Conservation (phyloP, 352 stramenopile genomes). For the Bremia lactucae region DNA sequence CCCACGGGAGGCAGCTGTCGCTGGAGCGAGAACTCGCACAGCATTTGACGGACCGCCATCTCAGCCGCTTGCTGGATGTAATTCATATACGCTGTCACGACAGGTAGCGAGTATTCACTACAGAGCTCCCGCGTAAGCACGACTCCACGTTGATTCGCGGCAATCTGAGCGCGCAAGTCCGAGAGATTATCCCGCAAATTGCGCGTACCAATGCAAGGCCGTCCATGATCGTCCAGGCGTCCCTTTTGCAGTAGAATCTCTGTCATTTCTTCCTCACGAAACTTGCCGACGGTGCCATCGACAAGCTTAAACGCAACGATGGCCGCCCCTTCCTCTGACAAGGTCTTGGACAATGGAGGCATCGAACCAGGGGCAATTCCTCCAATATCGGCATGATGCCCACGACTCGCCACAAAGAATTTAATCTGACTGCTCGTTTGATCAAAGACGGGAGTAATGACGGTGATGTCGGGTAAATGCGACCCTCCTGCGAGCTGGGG, state of each 20-base stretch:
- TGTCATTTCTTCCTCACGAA: slow-evolving; percentile 94
- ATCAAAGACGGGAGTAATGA: slow-evolving; percentile 99
- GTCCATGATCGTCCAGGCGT: slow-evolving; percentile 66
- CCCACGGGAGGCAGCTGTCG: slow-evolving; percentile 68
- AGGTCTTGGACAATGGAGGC: slow-evolving; percentile 90
- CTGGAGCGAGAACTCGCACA: slow-evolving; percentile 88
- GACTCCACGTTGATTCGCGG: slow-evolving; percentile 95
- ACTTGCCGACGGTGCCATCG: slow-evolving; percentile 85
- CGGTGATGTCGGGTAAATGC: slow-evolving; percentile 98
- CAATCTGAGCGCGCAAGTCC: slow-evolving; percentile 96
- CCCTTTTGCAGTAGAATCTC: slow-evolving; percentile 91
- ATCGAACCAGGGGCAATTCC: slow-evolving; percentile 93
- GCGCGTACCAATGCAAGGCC: slow-evolving; percentile 86
- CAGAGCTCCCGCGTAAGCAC: slow-evolving; percentile 92
- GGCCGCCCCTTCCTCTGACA: slow-evolving; percentile 97
- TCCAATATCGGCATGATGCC: slow-evolving; percentile 97
- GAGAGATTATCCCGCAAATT: slow-evolving; percentile 97
- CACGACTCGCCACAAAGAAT: slow-evolving; percentile 97
- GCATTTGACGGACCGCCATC: slow-evolving; percentile 91
- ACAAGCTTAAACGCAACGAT: slow-evolving; percentile 99
- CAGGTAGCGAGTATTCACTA: slow-evolving; percentile 89
- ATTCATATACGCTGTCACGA: slow-evolving; percentile 97
- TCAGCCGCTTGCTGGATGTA: slow-evolving; percentile 96
- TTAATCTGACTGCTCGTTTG: slow-evolving; percentile 84
- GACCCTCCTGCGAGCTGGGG: slow-evolving; percentile 94